phyloP scores from a whole-genome alignment of 2,329 filamentous ascomycete species.

The Verticillium dahliae region DNA sequence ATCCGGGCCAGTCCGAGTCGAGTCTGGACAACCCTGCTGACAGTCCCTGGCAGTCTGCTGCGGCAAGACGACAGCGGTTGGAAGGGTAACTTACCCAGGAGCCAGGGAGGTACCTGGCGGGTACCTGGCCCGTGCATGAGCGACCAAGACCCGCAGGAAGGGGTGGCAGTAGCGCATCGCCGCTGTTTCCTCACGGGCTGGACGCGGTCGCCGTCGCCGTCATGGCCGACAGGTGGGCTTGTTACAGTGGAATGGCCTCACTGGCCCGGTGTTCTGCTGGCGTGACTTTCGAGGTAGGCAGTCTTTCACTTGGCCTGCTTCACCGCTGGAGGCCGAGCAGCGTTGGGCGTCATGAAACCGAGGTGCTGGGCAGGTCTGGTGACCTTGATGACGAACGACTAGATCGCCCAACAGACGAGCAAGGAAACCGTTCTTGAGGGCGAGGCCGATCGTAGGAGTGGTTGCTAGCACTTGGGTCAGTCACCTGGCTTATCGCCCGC shows the following conservation, averaged over 20 bases:
- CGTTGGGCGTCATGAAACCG: too few species aligned
- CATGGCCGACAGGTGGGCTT: not conserved
- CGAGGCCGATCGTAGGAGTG: not conserved
- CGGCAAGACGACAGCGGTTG: not conserved
- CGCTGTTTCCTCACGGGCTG: not conserved
- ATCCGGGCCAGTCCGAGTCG: not conserved
- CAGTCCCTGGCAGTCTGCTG: not conserved
- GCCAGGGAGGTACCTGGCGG: not conserved
- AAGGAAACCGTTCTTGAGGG: not conserved
- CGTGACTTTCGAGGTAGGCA: not conserved
- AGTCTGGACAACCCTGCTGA: not conserved
- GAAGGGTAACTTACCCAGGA: not conserved
- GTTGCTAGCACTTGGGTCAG: not conserved
- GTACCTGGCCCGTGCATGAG: not conserved
- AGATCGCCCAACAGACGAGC: not conserved
- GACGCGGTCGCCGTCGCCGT: not conserved
- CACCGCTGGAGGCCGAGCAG: not conserved
- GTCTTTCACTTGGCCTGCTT: not conserved
- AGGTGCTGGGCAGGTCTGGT: not conserved
- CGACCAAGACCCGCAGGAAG: not conserved
- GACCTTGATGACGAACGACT: not conserved
- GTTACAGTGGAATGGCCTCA: not conserved
- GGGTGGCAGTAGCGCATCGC: not conserved
- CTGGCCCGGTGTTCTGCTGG: not conserved
- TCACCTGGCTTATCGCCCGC: not conserved